Evolutionary conservation across 306 rosid genomes (phyloP), one percentile per base, ranked within the genome.

Genomic region (Fagus crenata): DNA sequence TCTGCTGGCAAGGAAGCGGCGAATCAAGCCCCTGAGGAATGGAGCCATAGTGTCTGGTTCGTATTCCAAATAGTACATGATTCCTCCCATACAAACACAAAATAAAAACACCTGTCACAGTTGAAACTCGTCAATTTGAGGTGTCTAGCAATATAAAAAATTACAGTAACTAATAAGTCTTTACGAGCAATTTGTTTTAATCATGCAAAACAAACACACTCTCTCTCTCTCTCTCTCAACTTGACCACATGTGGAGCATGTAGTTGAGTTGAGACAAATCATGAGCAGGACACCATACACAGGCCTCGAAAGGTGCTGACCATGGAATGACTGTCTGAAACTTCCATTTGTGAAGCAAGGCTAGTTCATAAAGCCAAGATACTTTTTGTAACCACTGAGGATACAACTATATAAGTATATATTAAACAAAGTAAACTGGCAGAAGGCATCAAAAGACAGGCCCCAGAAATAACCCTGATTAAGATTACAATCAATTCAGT

Each of bases 31-130:
- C 85, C 97, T 86, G 18, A 94, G 92, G 67, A 94, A 88, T 42
- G 97, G 98, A 39, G 98, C 93, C 98, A 94, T 94, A 46, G 98
- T 94, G 71, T 89, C 96, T 65, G 97, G 97, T 81, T 94, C 97
- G 51, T 94, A 82, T 58, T 94, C 97, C 81, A 94, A 87, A 89
- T 88, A 94, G 80, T 92, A 94, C 97, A 94, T 94, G 76, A 94
- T 92, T 68, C 97, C 97, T 82, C 98, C 98, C 98, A 94, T 94
- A 76, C 95, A 92, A 73, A 88, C 51, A 59, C 89, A 88, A 82
- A 94, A 94, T 87, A 94, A 75, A 83, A 92, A 83, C 72, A 90
- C 97, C 97, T 90, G 89, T 69, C 72, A 60, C 53, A 55, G 73
- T 80, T 37, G 49, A 73, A 79, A 17, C 13, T 49, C 40, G 31